Evolutionary conservation across 1,284 basidiomycete species (phyloP).

Genomic region (Schizophyllum amplum): DNA sequence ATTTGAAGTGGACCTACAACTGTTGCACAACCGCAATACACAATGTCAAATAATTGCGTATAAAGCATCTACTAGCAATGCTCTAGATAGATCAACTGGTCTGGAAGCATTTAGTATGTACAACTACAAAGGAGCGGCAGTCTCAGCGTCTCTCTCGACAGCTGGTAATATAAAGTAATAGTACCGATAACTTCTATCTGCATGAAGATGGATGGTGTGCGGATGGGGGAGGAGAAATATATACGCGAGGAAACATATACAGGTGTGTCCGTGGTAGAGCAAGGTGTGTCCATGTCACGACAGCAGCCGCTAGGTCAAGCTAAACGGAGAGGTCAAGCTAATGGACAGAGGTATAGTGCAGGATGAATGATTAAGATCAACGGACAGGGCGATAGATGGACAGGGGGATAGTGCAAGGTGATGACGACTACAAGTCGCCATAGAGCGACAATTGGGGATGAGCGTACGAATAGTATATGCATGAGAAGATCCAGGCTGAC

Average conservation of each 20-base stretch:
- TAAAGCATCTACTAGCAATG: too few relatives aligned
- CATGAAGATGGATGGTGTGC: background rate
- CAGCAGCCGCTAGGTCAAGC: background rate
- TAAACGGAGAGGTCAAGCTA: too few relatives aligned
- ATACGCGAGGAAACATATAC: background rate
- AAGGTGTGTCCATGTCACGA: background rate
- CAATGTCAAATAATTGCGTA: too few relatives aligned
- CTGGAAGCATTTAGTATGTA: background rate
- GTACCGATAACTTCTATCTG: background rate
- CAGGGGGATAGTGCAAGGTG: too few relatives aligned
- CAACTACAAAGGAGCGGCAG: background rate
- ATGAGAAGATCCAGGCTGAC: background rate
- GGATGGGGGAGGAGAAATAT: background rate
- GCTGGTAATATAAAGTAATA: background rate
- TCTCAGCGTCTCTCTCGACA: background rate
- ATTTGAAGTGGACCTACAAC: too few relatives aligned
- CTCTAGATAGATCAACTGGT: background rate
- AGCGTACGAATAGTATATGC: background rate
- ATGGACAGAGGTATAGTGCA: background rate
- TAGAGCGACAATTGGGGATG: background rate
- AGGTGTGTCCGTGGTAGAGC: background rate
- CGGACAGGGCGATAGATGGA: background rate
- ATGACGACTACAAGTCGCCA: too few relatives aligned
- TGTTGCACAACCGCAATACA: too few relatives aligned
- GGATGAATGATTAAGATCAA: background rate